Percentiles rank a stretch among this genome's conserved stretches.
These are phyloP conservation scores for Tremella yokohamensis DNA, from an alignment of 768 basidiomycete genomes.

Conservation along the genomic window DNA sequence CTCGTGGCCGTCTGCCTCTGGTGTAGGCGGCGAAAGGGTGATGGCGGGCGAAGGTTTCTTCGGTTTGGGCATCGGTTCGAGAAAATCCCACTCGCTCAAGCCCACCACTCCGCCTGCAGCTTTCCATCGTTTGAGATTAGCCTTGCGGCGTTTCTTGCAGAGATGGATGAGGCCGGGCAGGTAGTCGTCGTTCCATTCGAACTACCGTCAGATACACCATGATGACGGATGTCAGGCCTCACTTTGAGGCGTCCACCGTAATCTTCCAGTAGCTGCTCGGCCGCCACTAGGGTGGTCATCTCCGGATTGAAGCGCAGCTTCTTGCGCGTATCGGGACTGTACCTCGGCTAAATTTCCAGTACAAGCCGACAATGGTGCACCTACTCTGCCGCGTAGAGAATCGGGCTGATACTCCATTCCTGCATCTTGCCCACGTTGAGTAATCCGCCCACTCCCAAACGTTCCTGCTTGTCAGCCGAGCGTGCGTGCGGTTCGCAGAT, in stretches of 20 bases:
- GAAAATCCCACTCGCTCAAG: constrained; percentile 18
- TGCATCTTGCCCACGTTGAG: too few species aligned
- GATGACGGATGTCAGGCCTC: background rate
- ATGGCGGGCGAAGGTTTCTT: too few species aligned
- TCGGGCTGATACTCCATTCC: too few species aligned
- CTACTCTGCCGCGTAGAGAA: too few species aligned
- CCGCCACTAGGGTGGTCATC: constrained; percentile 12
- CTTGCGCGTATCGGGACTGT: constrained; percentile 7
- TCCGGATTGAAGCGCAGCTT: constrained; percentile 13
- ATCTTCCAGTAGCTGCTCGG: constrained; percentile 17
- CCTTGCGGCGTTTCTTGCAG: constrained; percentile 15
- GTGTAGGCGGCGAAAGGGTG: too few species aligned
- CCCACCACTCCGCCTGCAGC: constrained; percentile 14
- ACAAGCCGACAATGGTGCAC: too few species aligned
- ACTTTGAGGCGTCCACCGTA: constrained; percentile 25
- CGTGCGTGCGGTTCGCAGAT: background rate
- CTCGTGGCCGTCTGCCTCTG: too few species aligned
- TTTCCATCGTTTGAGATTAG: constrained; percentile 19
- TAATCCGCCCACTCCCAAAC: too few species aligned
- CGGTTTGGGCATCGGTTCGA: background rate
- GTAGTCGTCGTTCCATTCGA: constrained; percentile 13
- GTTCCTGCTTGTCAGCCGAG: too few species aligned
- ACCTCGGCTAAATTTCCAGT: too few species aligned
- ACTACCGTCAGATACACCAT: constrained; percentile 3
- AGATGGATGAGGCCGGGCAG: constrained; percentile 8